These are phyloP conservation scores for Coccomyxa subellipsoidea DNA, from an alignment of 163 green algal species.

Conservation along the genomic window DNA sequence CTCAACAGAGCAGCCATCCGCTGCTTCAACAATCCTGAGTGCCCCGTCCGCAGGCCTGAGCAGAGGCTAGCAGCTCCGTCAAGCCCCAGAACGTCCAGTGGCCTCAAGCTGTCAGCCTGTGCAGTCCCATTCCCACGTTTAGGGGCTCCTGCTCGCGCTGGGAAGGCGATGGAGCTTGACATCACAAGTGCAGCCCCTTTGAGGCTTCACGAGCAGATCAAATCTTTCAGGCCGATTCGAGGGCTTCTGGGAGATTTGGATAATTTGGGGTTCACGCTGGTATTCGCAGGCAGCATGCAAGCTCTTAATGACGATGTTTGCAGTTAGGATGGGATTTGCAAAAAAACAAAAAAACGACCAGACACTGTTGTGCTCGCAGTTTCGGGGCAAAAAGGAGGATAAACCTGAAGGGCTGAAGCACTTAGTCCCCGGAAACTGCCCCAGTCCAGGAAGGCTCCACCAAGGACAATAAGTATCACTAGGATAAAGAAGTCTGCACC, in stretches of 20 bases:
- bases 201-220: no score
- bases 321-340: neutral
- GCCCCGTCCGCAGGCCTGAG: neutral
- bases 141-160: neutral
- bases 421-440: neutral
- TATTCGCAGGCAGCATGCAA: no score
- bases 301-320: neutral
- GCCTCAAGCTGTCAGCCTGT: constrained; percentile 4
- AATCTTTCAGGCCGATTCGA: no score
- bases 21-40: neutral
- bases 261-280: no score
- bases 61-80: neutral
- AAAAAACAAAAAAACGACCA: neutral
- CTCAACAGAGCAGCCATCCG: neutral
- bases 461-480: neutral
- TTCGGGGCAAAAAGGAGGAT: neutral
- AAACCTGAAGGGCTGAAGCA: neutral
- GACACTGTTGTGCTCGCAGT: neutral
- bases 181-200: neutral
- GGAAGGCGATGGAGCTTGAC: neutral
- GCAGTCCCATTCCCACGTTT: neutral
- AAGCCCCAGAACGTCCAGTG: neutral
- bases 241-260: no score
- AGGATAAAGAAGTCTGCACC: constrained; percentile 5
- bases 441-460: neutral